A percentile compares a stretch with the other conserved stretches of the same genome.
Evolutionary conservation across 768 basidiomycete genomes (phyloP).

Genomic region (Collybia nuda): DNA sequence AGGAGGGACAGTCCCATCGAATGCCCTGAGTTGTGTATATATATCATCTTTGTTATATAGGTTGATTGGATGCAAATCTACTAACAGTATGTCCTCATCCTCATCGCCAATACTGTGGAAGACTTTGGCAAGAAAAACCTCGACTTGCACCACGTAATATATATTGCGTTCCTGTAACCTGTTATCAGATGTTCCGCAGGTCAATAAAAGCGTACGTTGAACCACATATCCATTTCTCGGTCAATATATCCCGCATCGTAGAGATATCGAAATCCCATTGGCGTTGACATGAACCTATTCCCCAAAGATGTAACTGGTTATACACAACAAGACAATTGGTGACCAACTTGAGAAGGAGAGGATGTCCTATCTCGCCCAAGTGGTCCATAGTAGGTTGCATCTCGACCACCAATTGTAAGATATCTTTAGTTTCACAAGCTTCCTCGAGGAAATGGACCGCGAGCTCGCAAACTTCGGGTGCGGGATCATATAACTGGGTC

Average conservation of each 20-base stretch:
- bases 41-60: conserved; percentile 1
- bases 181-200: background rate
- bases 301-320: background rate
- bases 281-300: conserved; percentile 88
- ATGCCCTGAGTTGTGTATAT: conserved; percentile 43
- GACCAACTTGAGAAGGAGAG: conserved; percentile 80
- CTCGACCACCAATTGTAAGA: conserved; percentile 87
- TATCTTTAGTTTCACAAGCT: conserved; percentile 81
- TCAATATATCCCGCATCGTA: conserved; percentile 92
- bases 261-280: conserved; percentile 90
- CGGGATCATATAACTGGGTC: conserved; percentile 94
- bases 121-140: conserved; percentile 84
- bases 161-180: conserved; percentile 83
- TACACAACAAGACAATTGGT: background rate
- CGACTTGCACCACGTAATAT: conserved; percentile 90
- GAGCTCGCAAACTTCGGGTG: conserved; percentile 84
- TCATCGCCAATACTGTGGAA: conserved; percentile 68
- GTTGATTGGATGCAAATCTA: conserved; percentile 5
- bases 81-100: conserved; percentile 59
- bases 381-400: conserved; percentile 96
- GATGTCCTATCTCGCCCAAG: conserved; percentile 89
- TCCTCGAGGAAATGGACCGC: conserved; percentile 89
- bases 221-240: conserved; percentile 95
- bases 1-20: conserved; percentile 85
- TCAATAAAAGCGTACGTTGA: conserved; percentile 60